phyloP scores from a whole-genome alignment of 2,329 filamentous ascomycete species.

The Diaporthe velutina region DNA sequence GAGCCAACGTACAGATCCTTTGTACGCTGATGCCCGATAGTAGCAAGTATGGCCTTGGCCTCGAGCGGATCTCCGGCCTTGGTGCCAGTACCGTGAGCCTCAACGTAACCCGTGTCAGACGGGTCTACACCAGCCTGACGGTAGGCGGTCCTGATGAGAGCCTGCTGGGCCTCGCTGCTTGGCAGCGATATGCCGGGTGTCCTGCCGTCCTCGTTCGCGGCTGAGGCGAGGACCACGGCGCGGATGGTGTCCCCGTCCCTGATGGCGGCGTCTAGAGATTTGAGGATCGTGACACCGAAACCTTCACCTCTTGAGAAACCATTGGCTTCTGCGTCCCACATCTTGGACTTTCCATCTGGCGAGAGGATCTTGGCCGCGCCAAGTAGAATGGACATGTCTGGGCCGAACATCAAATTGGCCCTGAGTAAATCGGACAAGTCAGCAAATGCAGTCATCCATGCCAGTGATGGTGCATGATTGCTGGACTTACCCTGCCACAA shows the following conservation, averaged over 20 bases:
- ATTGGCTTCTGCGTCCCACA: constrained; percentile 49
- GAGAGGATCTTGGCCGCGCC: constrained; percentile 39
- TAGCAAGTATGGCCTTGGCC: constrained; percentile 17
- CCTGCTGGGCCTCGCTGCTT: constrained; percentile 45
- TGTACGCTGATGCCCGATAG: neutral
- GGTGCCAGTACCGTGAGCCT: constrained; percentile 41
- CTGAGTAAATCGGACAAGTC: neutral
- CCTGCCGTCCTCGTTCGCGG: constrained; percentile 53
- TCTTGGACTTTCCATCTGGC: constrained; percentile 49
- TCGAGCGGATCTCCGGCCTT: constrained; percentile 23
- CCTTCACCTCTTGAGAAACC: constrained; percentile 50
- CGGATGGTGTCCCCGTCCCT: constrained; percentile 53
- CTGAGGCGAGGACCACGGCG: constrained; percentile 48
- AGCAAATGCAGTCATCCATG: neutral
- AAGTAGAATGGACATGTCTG: constrained; percentile 43
- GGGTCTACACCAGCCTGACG: constrained; percentile 28
- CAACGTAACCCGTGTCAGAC: constrained; percentile 42
- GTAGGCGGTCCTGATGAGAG: constrained; percentile 48
- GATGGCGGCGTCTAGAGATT: constrained; percentile 55
- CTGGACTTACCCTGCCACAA: neutral
- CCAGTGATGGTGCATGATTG: fast-evolving
- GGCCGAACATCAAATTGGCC: constrained; percentile 29
- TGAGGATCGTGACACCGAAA: constrained; percentile 53
- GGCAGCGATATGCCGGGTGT: constrained; percentile 55
- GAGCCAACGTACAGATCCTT: constrained; percentile 39